Conservation (phyloP, 805 yeast species). For the Cyberlindnera bimundalis region DNA sequence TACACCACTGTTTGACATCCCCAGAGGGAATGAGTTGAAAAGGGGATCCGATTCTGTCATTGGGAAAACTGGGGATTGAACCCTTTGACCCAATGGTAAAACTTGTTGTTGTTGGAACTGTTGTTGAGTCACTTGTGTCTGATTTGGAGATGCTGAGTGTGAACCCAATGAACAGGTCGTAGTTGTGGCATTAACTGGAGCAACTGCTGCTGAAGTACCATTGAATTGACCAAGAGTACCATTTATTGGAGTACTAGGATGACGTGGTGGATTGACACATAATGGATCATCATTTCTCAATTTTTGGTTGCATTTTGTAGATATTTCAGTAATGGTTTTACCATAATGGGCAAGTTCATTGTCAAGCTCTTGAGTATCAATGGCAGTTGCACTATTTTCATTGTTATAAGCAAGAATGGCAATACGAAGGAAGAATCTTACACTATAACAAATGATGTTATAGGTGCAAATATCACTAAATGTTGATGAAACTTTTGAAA, state of each 20-base stretch:
- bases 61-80: neutral
- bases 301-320: slow-evolving; percentile 1
- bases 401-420: slow-evolving; percentile 22
- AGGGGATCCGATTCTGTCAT: neutral
- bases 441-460: slow-evolving; percentile 11
- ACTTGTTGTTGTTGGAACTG: slow-evolving; percentile 1
- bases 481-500: neutral
- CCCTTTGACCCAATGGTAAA: neutral
- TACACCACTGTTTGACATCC: neutral
- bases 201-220: no score
- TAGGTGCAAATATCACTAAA: slow-evolving; percentile 10
- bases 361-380: slow-evolving; percentile 4
- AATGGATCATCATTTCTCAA: slow-evolving; percentile 8
- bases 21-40: neutral
- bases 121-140: neutral
- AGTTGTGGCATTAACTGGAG: no score
- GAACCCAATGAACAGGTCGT: slow-evolving; percentile 1
- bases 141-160: neutral
- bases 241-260: neutral
- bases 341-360: slow-evolving; percentile 8
- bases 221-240: no score
- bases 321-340: neutral
- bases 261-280: slow-evolving; percentile 5
- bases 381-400: slow-evolving; percentile 2
- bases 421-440: slow-evolving; percentile 22